Conservation (phyloP, 352 stramenopile species). For the Ophiocytium majus region DNA sequence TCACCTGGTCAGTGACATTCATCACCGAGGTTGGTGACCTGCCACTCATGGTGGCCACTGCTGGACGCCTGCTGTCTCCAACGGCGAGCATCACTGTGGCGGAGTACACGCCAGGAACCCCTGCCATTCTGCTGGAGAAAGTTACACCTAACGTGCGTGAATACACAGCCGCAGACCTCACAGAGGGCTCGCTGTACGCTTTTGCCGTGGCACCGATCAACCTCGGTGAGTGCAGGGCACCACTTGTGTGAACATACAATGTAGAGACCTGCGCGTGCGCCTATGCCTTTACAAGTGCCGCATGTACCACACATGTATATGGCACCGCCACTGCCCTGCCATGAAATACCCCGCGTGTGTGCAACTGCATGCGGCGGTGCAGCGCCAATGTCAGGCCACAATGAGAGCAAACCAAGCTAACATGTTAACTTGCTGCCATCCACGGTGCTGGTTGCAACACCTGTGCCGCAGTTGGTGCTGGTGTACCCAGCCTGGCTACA, state of each 20-base stretch:
- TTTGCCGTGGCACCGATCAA: constrained; percentile 65
- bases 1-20: constrained; percentile 84
- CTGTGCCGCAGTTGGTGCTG: constrained; percentile 83
- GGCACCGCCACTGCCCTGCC: no score
- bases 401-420: no score
- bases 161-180: constrained; percentile 74
- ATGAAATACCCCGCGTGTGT: no score
- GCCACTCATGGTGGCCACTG: constrained; percentile 80
- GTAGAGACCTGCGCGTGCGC: no score
- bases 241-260: no score
- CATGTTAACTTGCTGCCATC: no score
- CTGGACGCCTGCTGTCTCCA: constrained; percentile 73
- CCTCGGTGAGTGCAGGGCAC: not conserved
- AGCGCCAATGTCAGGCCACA: no score
- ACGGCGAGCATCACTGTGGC: constrained; percentile 65
- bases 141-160: constrained; percentile 67
- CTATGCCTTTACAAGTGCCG: no score
- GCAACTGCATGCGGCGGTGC: no score
- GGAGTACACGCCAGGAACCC: constrained; percentile 75
- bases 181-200: constrained; percentile 80
- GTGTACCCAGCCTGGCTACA: constrained; percentile 75
- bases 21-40: constrained; percentile 86
- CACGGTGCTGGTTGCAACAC: no score
- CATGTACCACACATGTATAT: not conserved
- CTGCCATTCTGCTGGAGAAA: constrained; percentile 84